Conservation (phyloP, 805 yeast species). For the Cephaloascus albidus region DNA sequence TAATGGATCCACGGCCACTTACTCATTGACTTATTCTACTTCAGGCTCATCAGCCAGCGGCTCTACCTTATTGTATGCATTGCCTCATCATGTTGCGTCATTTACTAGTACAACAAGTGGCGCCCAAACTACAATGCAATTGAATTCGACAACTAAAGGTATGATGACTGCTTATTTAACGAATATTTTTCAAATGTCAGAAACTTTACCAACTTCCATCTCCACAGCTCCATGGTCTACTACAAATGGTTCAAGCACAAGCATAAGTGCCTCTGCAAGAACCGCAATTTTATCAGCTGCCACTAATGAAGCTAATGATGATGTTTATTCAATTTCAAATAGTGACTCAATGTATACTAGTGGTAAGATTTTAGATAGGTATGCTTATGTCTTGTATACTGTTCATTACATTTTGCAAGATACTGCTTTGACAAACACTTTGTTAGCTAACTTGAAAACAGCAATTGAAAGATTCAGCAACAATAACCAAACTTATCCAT, state of each 20-base stretch:
- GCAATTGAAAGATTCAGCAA: slow-evolving; percentile 63
- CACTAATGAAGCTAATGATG: slow-evolving; percentile 39
- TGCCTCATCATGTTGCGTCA: slow-evolving; percentile 55
- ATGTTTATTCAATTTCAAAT: slow-evolving; percentile 45
- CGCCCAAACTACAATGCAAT: slow-evolving; percentile 19
- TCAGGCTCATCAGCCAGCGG: slow-evolving; percentile 38
- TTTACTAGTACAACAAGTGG: slow-evolving; percentile 21
- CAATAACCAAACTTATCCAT: slow-evolving; percentile 64
- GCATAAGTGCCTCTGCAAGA: slow-evolving; percentile 4
- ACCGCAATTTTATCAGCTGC: slow-evolving; percentile 36
- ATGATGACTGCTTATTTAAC: slow-evolving; percentile 35
- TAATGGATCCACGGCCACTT: slow-evolving; percentile 21
- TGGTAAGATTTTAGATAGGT: slow-evolving; percentile 84
- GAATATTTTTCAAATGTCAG: slow-evolving; percentile 25
- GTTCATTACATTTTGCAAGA: slow-evolving; percentile 60
- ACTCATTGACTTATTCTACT: slow-evolving; percentile 31
- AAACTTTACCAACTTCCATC: slow-evolving; percentile 31
- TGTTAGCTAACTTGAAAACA: slow-evolving; percentile 49
- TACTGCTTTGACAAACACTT: slow-evolving; percentile 32
- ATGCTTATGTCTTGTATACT: slow-evolving; percentile 76
- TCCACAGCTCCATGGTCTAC: slow-evolving; percentile 34
- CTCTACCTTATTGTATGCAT: slow-evolving; percentile 43
- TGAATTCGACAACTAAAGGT: slow-evolving; percentile 45
- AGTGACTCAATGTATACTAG: slow-evolving; percentile 84
- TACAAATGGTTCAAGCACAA: slow-evolving; percentile 1